Conservation (phyloP, 331 rosid species). For the Quercus tomentella region DNA sequence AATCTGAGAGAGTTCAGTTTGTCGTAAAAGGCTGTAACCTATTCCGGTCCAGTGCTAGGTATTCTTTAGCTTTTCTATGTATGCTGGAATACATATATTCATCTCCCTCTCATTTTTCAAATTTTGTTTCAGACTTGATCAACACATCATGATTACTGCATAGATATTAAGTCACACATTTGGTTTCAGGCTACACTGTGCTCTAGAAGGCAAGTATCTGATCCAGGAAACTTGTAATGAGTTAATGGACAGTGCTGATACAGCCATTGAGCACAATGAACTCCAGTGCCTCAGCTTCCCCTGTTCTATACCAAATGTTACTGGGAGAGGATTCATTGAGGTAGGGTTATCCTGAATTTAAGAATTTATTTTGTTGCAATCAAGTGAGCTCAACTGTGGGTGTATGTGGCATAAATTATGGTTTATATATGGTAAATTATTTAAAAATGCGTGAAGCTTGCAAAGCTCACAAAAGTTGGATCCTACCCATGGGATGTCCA, state of each 20-base stretch:
- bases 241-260: constrained; percentile 45
- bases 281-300: constrained; percentile 59
- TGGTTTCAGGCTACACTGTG: constrained; percentile 75
- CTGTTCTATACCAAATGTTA: constrained; percentile 50
- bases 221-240: constrained; percentile 53
- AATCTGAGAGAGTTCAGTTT: constrained; percentile 50
- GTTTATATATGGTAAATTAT: background rate
- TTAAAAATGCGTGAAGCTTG: background rate
- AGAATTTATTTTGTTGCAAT: background rate
- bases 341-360: constrained; percentile 25
- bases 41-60: constrained; percentile 60
- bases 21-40: constrained; percentile 71
- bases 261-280: constrained; percentile 27
- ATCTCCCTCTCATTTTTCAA: constrained; percentile 7
- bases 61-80: background rate
- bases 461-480: background rate
- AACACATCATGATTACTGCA: background rate
- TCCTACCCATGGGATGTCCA: background rate
- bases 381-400: background rate
- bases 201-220: constrained; percentile 85
- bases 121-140: constrained; percentile 2
- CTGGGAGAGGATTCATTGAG: constrained; percentile 90
- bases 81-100: background rate
- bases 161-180: constrained; percentile 9
- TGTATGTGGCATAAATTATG: background rate